Evolutionary conservation across 768 basidiomycete genomes (phyloP).

Genomic region (Lactarius evosmus): DNA sequence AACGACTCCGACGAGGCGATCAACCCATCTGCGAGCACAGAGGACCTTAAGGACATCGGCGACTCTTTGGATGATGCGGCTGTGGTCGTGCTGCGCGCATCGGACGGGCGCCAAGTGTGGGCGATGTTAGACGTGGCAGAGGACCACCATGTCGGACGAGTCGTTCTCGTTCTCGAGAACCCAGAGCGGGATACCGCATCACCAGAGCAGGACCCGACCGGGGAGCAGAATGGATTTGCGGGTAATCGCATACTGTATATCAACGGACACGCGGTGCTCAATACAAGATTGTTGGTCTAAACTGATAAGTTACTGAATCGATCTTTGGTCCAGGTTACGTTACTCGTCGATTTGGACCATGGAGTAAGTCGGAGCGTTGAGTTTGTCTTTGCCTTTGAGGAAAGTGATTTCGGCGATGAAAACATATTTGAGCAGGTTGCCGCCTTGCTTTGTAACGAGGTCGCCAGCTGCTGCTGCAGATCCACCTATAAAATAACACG

Average conservation of each 20-base stretch:
- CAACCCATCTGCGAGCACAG: slow-evolving; percentile 60
- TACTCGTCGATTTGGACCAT: slow-evolving; percentile 74
- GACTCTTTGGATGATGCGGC: slow-evolving; percentile 53
- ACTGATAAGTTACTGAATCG: not conserved
- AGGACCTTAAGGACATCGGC: slow-evolving; percentile 56
- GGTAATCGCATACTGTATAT: slow-evolving; percentile 60
- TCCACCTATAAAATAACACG: slow-evolving; percentile 54
- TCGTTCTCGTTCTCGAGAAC: slow-evolving; percentile 50
- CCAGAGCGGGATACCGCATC: slow-evolving; percentile 9
- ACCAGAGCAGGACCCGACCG: slow-evolving; percentile 27
- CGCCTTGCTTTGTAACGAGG: slow-evolving; percentile 78
- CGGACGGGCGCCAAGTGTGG: slow-evolving; percentile 50
- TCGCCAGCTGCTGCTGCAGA: slow-evolving; percentile 92
- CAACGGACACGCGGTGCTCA: slow-evolving; percentile 71
- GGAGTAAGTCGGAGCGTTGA: slow-evolving; percentile 87
- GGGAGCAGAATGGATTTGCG: slow-evolving; percentile 32
- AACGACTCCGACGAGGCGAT: slow-evolving; percentile 57
- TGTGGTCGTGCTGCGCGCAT: slow-evolving; percentile 53
- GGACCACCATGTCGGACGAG: slow-evolving; percentile 43
- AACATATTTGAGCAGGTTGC: slow-evolving; percentile 85
- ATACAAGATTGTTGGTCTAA: slow-evolving; percentile 67
- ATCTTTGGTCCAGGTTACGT: not conserved
- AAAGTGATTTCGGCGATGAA: slow-evolving; percentile 86
- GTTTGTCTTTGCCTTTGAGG: slow-evolving; percentile 69
- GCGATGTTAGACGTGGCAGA: slow-evolving; percentile 56